Evolutionary conservation across 805 yeast genomes (phyloP).

Genomic region (Yamadazyma insecticola): DNA sequence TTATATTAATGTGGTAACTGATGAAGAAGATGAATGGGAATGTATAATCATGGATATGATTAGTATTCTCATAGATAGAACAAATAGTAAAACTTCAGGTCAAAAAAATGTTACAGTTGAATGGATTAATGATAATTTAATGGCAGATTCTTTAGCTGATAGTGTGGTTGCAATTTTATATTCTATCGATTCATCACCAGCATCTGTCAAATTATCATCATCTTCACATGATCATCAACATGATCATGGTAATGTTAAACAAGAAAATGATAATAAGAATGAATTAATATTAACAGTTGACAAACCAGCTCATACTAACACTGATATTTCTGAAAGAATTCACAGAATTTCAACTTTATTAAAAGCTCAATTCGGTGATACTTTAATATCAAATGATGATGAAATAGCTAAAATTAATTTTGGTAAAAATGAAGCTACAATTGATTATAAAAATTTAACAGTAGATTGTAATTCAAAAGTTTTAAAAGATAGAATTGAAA

Average conservation of each 20-base stretch:
- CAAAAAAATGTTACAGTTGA: constrained; percentile 63
- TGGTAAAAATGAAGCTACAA: constrained; percentile 69
- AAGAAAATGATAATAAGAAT: constrained; percentile 3
- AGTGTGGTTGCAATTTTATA: constrained; percentile 84
- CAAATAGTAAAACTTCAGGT: constrained; percentile 16
- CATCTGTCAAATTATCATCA: constrained; percentile 85
- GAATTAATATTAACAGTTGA: constrained; percentile 5
- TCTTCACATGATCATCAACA: constrained; percentile 45
- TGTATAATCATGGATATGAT: constrained; percentile 43
- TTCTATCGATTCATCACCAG: constrained; percentile 92
- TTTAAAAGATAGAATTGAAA: constrained; percentile 75
- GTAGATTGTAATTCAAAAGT: constrained; percentile 74
- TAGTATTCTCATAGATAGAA: constrained; percentile 39
- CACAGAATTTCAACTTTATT: constrained; percentile 58
- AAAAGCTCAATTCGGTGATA: constrained; percentile 83
- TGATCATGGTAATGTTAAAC: constrained; percentile 8
- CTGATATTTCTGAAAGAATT: constrained; percentile 28
- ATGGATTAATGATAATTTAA: constrained; percentile 79
- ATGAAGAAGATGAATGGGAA: constrained; percentile 44
- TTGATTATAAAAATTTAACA: constrained; percentile 58
- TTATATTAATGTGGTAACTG: constrained; percentile 57
- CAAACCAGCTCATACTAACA: constrained; percentile 20
- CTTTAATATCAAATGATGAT: constrained; percentile 43
- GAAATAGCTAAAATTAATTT: constrained; percentile 59
- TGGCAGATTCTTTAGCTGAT: constrained; percentile 93